These are phyloP conservation scores for Posidonia oceanica DNA, from an alignment of 116 monocot species.

Conservation along the genomic window DNA sequence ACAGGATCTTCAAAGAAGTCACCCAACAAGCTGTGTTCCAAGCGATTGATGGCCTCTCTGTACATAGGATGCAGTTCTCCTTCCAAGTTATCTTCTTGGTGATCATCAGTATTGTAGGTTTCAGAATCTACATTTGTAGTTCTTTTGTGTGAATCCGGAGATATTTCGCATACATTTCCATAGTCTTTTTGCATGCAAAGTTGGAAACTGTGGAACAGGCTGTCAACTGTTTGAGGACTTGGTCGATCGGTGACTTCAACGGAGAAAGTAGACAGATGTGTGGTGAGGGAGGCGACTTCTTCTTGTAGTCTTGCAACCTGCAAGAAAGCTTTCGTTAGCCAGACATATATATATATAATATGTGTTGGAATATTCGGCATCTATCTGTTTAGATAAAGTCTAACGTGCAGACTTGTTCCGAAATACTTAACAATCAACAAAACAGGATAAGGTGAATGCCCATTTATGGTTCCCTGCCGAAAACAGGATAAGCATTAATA, in stretches of 20 bases:
- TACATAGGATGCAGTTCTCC: constrained; percentile 5
- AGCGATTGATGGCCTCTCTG: constrained; percentile 9
- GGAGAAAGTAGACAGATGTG: constrained; percentile 1
- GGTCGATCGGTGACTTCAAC: not conserved
- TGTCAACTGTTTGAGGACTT: constrained; percentile 2
- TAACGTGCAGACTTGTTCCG: not conserved
- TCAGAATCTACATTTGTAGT: not conserved
- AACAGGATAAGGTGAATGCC: too few species aligned
- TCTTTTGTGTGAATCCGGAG: not conserved
- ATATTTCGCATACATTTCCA: too few species aligned
- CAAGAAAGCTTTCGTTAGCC: not conserved
- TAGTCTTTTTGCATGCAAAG: constrained; percentile 1
- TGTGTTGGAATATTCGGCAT: not conserved
- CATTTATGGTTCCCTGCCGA: too few species aligned
- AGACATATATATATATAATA: not conserved
- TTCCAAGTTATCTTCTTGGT: not conserved
- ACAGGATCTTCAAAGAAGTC: not conserved
- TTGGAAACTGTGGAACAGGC: not conserved
- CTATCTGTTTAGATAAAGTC: not conserved
- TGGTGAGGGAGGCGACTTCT: constrained; percentile 12
- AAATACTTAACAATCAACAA: too few species aligned
- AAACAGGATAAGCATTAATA: too few species aligned
- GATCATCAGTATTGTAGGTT: not conserved
- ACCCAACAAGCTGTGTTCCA: constrained; percentile 11
- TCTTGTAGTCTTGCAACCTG: constrained; percentile 15